A percentile compares a stretch with the other conserved stretches of the same genome.
These are phyloP conservation scores for Ochetophila trinervis DNA, from an alignment of 306 rosid genomes.

Conservation along the genomic window DNA sequence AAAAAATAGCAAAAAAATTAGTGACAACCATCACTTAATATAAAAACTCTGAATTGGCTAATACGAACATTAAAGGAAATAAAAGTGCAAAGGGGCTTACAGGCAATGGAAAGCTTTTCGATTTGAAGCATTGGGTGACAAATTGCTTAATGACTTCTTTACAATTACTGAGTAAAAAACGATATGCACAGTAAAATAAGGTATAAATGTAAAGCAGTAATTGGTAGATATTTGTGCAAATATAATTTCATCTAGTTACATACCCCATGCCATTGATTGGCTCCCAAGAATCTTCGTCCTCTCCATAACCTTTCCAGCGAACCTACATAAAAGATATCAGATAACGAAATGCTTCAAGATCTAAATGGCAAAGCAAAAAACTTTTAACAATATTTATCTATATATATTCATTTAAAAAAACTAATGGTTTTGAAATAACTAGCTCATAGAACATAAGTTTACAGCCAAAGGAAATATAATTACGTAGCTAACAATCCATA, in stretches of 20 bases:
- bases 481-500: too few species aligned
- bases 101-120: conserved; percentile 57
- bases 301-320: conserved; percentile 71
- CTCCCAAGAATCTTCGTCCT: conserved; percentile 74
- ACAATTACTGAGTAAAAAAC: conserved; percentile 45
- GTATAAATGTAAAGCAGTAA: not conserved
- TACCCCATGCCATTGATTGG: conserved; percentile 64
- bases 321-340: conserved; percentile 36
- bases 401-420: too few species aligned
- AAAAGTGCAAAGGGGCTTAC: conserved; percentile 16
- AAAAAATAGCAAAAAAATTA: not conserved
- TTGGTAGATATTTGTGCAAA: not conserved
- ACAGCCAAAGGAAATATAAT: too few species aligned
- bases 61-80: not conserved
- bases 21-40: not conserved
- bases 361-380: too few species aligned
- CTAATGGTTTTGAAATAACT: too few species aligned
- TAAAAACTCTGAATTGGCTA: not conserved
- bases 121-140: conserved; percentile 42
- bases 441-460: too few species aligned
- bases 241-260: not conserved
- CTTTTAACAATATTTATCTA: too few species aligned
- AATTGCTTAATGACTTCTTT: conserved; percentile 40
- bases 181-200: too few species aligned
- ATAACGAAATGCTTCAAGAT: not conserved